Conservation (phyloP, 352 stramenopile genomes). For the Phytophthora boehmeriae region DNA sequence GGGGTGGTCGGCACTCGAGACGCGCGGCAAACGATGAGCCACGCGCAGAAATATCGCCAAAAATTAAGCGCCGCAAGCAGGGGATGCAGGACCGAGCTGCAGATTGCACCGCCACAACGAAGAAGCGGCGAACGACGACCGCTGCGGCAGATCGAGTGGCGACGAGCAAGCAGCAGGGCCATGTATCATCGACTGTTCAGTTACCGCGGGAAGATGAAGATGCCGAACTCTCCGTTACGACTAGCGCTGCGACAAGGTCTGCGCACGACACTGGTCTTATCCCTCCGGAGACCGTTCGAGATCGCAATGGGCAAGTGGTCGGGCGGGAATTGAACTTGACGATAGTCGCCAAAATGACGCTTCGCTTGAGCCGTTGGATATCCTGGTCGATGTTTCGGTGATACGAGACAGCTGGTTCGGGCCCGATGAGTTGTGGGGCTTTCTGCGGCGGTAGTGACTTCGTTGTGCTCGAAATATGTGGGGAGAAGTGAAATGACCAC, state of each 20-base stretch:
- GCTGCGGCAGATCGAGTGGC: slow-evolving; percentile 12
- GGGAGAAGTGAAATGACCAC: slow-evolving; percentile 1
- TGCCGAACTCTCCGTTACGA: slow-evolving; percentile 1
- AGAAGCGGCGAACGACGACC: slow-evolving; percentile 16
- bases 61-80: slow-evolving; percentile 46
- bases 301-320: slow-evolving; percentile 8
- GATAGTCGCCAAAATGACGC: slow-evolving; percentile 10
- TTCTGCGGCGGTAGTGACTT: slow-evolving; percentile 7
- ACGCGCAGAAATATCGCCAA: slow-evolving; percentile 64
- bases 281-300: slow-evolving; percentile 14
- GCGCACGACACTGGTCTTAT: slow-evolving; percentile 18
- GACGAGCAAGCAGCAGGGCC: neutral
- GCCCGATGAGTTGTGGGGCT: slow-evolving; percentile 24
- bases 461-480: slow-evolving; percentile 17
- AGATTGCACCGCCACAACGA: slow-evolving; percentile 17
- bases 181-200: slow-evolving; percentile 28
- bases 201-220: slow-evolving; percentile 17
- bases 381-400: slow-evolving; percentile 17
- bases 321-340: slow-evolving; percentile 1
- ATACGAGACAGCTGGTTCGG: slow-evolving; percentile 21
- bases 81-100: slow-evolving; percentile 1
- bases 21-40: slow-evolving; percentile 59
- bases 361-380: slow-evolving; percentile 24
- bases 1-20: slow-evolving; percentile 50
- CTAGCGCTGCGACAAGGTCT: neutral